Conservation (phyloP, 495 filamentous ascomycete species). For the Tuber umbilicatum region DNA sequence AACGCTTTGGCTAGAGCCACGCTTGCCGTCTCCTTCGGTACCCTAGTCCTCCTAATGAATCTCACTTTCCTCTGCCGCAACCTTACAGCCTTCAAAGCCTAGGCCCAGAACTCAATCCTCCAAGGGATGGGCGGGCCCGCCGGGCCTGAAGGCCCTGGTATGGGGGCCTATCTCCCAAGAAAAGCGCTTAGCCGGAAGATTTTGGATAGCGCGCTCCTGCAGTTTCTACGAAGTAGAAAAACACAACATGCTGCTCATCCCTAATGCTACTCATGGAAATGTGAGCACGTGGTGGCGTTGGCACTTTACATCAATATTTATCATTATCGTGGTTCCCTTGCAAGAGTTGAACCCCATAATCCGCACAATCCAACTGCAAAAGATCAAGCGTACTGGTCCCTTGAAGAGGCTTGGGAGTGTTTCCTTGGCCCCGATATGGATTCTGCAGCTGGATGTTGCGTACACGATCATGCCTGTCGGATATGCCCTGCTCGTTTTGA, state of each 20-base stretch:
- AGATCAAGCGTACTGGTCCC: neutral
- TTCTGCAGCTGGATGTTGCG: neutral
- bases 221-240: neutral
- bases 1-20: neutral
- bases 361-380: neutral
- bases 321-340: neutral
- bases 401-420: neutral
- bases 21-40: neutral
- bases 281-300: neutral
- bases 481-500: neutral
- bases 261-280: neutral
- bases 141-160: neutral
- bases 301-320: neutral
- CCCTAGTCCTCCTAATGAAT: slow-evolving; percentile 2
- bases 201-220: neutral
- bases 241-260: neutral
- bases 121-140: neutral
- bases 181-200: neutral
- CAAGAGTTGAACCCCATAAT: neutral
- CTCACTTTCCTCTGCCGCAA: neutral
- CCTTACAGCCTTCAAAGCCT: neutral
- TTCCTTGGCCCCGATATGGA: neutral
- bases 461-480: neutral
- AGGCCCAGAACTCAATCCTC: neutral
- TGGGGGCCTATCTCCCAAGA: neutral